Conservation (phyloP, 331 rosid species). For the Stylosanthes scabra region DNA sequence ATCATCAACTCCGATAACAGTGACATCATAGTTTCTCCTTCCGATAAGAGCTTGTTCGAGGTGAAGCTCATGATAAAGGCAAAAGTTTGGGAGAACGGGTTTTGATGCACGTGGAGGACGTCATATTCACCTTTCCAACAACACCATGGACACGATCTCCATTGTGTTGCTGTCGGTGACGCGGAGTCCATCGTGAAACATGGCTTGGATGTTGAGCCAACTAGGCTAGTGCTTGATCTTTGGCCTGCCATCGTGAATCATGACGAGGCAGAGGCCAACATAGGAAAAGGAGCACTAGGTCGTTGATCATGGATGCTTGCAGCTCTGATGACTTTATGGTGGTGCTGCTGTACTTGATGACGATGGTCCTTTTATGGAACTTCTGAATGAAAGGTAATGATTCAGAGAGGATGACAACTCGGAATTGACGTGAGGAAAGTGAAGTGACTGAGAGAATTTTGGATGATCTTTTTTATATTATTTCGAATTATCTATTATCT, state of each 20-base stretch:
- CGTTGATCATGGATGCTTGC: slow-evolving; percentile 90
- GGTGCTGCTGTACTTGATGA: slow-evolving; percentile 91
- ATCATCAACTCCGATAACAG: too few species aligned
- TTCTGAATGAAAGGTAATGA: slow-evolving; percentile 93
- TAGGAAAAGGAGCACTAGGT: slow-evolving; percentile 83
- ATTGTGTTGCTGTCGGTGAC: slow-evolving; percentile 83
- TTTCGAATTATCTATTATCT: too few species aligned
- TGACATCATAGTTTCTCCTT: too few species aligned
- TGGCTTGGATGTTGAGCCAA: slow-evolving; percentile 77
- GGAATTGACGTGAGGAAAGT: slow-evolving; percentile 65
- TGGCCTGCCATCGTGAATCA: slow-evolving; percentile 94
- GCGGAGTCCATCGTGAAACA: slow-evolving; percentile 87
- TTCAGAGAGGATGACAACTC: slow-evolving; percentile 88
- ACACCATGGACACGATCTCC: slow-evolving; percentile 96
- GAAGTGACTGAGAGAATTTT: slow-evolving; percentile 1
- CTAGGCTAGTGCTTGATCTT: slow-evolving; percentile 85
- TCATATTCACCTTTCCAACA: slow-evolving; percentile 85
- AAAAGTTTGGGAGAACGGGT: too few species aligned
- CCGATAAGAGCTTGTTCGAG: too few species aligned
- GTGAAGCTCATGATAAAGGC: too few species aligned
- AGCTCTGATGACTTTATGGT: slow-evolving; percentile 84
- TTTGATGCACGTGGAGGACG: background rate
- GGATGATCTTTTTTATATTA: background rate
- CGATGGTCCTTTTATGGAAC: slow-evolving; percentile 83
- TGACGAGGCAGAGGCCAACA: slow-evolving; percentile 82